Percentiles rank a stretch among this genome's conserved stretches.
phyloP scores from a whole-genome alignment of 441 rosid genomes.

The Omphalea diandra region DNA sequence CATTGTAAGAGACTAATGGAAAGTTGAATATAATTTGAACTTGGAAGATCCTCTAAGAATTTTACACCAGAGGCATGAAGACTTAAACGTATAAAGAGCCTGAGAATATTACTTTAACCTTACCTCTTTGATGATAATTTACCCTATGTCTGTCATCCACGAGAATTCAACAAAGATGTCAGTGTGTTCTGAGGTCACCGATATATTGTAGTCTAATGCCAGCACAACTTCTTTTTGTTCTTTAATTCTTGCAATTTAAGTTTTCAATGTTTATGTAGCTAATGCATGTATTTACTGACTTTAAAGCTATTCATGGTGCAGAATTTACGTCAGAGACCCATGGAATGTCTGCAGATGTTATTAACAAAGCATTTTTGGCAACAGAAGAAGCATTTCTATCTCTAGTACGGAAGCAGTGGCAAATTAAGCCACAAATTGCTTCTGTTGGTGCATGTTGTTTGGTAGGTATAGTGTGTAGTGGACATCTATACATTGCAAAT shows the following conservation, averaged over 20 bases:
- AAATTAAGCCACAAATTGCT: conserved; percentile 69
- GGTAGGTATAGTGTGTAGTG: conserved; percentile 76
- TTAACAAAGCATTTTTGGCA: conserved; percentile 69
- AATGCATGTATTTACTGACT: conserved; percentile 39
- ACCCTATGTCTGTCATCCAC: not conserved
- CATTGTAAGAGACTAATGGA: not conserved
- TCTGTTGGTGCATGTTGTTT: conserved; percentile 92
- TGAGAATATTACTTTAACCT: not conserved
- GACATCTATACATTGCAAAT: conserved; percentile 72
- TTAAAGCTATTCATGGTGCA: conserved; percentile 56
- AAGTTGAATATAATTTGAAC: conserved; percentile 3
- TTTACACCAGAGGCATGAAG: not conserved
- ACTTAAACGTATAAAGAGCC: not conserved
- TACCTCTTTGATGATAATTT: not conserved
- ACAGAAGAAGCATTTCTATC: conserved; percentile 89
- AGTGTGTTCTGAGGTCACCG: not conserved
- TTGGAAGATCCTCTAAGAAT: conserved; percentile 4
- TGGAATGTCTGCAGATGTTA: conserved; percentile 76
- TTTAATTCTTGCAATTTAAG: not conserved
- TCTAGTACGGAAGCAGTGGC: conserved; percentile 67
- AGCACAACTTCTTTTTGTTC: not conserved
- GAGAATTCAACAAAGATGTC: not conserved
- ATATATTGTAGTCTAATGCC: not conserved
- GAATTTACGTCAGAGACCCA: conserved; percentile 58
- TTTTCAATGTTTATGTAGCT: conserved; percentile 31